phyloP scores from a whole-genome alignment of 176 grass and related monocot species.

The Paspalum notatum region DNA sequence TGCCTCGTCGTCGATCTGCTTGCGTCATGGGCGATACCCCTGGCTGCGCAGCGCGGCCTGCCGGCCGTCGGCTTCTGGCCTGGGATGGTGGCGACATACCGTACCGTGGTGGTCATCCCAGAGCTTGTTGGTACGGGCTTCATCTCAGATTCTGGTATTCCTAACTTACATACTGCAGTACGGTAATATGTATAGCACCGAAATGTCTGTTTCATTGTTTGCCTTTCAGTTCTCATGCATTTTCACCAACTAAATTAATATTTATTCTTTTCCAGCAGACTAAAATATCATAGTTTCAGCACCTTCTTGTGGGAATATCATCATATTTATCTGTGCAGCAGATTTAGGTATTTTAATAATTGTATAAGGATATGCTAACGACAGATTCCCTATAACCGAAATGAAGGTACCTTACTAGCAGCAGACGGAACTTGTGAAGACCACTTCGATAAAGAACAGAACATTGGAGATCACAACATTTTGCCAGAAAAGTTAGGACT shows the following conservation, averaged over 20 bases:
- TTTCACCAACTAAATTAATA: too few relatives aligned
- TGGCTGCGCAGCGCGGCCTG: conserved; percentile 40
- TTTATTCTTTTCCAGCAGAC: too few relatives aligned
- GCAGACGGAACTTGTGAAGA: neutral
- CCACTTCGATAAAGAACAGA: neutral
- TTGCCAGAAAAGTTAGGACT: conserved; percentile 29
- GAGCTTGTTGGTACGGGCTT: conserved; percentile 47
- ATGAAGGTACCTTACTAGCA: conserved; percentile 48
- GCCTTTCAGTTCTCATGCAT: neutral
- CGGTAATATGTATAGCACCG: too few relatives aligned
- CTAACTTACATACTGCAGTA: neutral
- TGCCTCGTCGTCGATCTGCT: conserved; percentile 56
- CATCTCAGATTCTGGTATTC: conserved; percentile 54
- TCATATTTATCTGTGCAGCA: neutral
- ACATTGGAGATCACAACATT: conserved; percentile 35
- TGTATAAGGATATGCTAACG: neutral
- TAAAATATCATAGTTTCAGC: too few relatives aligned
- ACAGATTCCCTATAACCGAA: neutral
- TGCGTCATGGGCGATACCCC: conserved; percentile 68
- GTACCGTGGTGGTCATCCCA: conserved; percentile 53
- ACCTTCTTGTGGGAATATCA: neutral
- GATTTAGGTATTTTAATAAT: neutral
- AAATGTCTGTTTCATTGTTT: neutral
- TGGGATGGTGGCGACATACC: conserved; percentile 52
- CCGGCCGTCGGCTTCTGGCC: conserved; percentile 59